These are phyloP conservation scores for Penicillium mononematosum DNA, from an alignment of 495 filamentous ascomycete species.

Conservation along the genomic window DNA sequence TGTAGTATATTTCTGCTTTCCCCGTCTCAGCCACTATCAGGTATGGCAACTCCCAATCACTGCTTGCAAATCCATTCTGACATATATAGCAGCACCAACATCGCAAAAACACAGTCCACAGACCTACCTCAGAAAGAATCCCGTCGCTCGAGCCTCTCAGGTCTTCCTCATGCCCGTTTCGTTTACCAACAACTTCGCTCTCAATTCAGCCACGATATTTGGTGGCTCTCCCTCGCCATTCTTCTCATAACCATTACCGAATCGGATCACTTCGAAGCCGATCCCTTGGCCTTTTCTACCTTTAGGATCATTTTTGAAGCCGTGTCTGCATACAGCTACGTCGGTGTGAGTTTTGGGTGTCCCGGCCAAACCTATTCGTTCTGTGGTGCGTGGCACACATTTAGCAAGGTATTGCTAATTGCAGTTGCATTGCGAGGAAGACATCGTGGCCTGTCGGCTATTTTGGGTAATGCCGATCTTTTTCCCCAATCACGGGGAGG, in stretches of 20 bases:
- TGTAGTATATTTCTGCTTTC: conserved; percentile 60
- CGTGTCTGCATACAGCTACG: conserved; percentile 81
- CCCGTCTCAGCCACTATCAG: conserved; percentile 58
- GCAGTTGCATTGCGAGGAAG: conserved; percentile 74
- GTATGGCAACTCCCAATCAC: conserved; percentile 15
- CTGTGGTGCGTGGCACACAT: conserved; percentile 64
- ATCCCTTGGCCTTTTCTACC: conserved; percentile 71
- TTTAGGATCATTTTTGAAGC: conserved; percentile 87
- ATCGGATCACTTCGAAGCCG: conserved; percentile 57
- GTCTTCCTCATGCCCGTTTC: conserved; percentile 45
- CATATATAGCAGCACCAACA: conserved; percentile 22
- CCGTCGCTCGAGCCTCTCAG: conserved; percentile 2
- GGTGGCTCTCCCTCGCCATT: conserved; percentile 75
- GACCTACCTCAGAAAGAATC: background rate
- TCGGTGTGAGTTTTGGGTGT: conserved; percentile 72
- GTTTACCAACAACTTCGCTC: conserved; percentile 63
- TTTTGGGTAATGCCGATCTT: background rate
- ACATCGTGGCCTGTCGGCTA: conserved; percentile 59
- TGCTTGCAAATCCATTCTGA: background rate
- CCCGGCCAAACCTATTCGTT: conserved; percentile 67
- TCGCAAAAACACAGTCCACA: conserved; percentile 20
- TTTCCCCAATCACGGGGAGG: too few relatives aligned
- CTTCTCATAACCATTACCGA: conserved; percentile 73
- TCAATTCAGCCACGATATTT: conserved; percentile 81
- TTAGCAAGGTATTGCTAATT: conserved; percentile 72